These are phyloP conservation scores for Multifurca ochricompacta DNA, from an alignment of 768 basidiomycete genomes.

Conservation along the genomic window DNA sequence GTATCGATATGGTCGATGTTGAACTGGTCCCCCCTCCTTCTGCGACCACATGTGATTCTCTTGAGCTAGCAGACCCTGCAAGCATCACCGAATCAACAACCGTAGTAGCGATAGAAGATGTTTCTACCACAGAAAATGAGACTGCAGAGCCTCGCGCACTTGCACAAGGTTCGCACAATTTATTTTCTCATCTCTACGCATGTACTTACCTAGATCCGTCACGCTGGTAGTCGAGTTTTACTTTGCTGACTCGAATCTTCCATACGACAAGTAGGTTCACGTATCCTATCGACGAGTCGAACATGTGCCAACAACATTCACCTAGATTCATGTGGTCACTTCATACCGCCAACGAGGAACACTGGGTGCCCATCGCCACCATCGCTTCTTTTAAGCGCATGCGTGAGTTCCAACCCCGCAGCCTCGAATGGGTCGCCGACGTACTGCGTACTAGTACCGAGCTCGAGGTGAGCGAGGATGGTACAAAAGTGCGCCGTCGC, in stretches of 20 bases:
- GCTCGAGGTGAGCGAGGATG: constrained; percentile 69
- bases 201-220: background rate
- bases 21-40: background rate
- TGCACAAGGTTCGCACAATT: constrained; percentile 42
- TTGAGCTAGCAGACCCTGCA: background rate
- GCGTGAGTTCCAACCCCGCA: constrained; percentile 57
- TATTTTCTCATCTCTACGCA: background rate
- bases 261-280: constrained; percentile 65
- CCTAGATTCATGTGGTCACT: constrained; percentile 91
- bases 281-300: background rate
- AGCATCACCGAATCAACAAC: background rate
- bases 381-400: constrained; percentile 95
- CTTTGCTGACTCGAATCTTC: constrained; percentile 94
- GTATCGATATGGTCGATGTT: constrained; percentile 4
- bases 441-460: constrained; percentile 48
- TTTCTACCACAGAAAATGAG: constrained; percentile 13
- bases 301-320: background rate
- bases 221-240: constrained; percentile 77
- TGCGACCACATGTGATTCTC: background rate
- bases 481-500: constrained; percentile 63
- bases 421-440: constrained; percentile 59
- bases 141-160: constrained; percentile 42
- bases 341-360: constrained; percentile 69
- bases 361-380: constrained; percentile 85
- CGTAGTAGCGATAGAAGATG: background rate